Evolutionary conservation across 306 rosid genomes (phyloP).

Genomic region (Castanospermum australe): DNA sequence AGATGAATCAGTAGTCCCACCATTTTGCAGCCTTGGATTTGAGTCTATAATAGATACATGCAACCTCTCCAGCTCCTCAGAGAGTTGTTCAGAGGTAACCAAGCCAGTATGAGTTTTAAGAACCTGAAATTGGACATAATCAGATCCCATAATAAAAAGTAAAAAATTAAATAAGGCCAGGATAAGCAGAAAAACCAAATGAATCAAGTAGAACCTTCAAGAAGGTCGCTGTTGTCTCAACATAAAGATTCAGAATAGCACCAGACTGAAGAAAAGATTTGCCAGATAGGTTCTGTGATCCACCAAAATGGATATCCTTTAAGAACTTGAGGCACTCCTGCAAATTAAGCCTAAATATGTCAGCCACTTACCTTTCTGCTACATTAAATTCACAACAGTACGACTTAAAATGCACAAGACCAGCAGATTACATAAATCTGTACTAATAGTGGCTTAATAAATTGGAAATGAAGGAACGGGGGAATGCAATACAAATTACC

Average conservation of each 20-base stretch:
- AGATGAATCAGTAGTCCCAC: conserved; percentile 64
- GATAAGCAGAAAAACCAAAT: conserved; percentile 13
- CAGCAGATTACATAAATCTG: background rate
- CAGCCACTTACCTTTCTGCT: conserved; percentile 12
- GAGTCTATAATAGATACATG: conserved; percentile 56
- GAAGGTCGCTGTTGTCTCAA: conserved; percentile 61
- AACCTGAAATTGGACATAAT: conserved; percentile 50
- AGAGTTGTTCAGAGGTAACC: conserved; percentile 52
- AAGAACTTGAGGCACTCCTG: conserved; percentile 94
- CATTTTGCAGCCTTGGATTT: conserved; percentile 74
- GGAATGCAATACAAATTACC: conserved; percentile 54
- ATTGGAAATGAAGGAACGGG: background rate
- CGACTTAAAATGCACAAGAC: conserved; percentile 12
- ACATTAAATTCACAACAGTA: background rate
- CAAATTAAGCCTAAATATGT: conserved; percentile 20
- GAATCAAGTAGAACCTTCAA: conserved; percentile 57
- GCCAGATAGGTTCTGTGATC: conserved; percentile 77
- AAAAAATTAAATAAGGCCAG: conserved; percentile 1
- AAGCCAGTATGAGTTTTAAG: conserved; percentile 70
- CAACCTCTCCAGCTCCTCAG: conserved; percentile 90
- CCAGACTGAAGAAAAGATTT: conserved; percentile 67
- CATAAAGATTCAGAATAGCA: conserved; percentile 56
- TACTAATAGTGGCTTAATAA: background rate
- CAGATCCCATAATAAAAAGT: background rate
- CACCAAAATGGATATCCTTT: conserved; percentile 66